phyloP scores from a whole-genome alignment of 164 flowering plant genomes.

The Dillenia suffruticosa region DNA sequence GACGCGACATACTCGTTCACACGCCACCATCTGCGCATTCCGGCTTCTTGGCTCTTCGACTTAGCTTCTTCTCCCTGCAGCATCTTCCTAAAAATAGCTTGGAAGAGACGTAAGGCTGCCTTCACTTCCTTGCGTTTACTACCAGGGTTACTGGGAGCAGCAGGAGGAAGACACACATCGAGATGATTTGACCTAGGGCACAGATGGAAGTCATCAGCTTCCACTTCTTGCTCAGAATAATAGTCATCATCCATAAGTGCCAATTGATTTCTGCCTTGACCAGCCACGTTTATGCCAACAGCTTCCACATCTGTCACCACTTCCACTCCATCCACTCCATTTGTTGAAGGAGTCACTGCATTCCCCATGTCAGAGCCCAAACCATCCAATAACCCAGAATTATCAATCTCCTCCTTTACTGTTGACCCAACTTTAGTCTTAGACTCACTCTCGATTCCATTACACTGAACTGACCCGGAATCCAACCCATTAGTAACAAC shows the following conservation, averaged over 20 bases:
- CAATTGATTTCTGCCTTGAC: slow-evolving; percentile 5
- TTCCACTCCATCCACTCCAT: neutral
- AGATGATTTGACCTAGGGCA: slow-evolving; percentile 5
- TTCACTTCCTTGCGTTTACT: slow-evolving; percentile 47
- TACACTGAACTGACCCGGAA: neutral
- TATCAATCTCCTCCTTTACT: too few species aligned
- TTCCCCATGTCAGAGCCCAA: neutral
- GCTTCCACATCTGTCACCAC: neutral
- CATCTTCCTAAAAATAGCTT: slow-evolving; percentile 54
- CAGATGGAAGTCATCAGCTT: slow-evolving; percentile 7
- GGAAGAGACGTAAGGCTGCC: slow-evolving; percentile 71
- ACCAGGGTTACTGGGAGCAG: slow-evolving; percentile 17
- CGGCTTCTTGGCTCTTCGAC: slow-evolving; percentile 14
- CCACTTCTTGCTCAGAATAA: slow-evolving; percentile 16
- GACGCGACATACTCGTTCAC: too few species aligned
- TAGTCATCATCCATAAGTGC: slow-evolving; percentile 12
- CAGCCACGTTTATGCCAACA: slow-evolving; percentile 5
- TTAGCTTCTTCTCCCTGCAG: slow-evolving; percentile 65
- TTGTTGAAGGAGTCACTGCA: neutral
- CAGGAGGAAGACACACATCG: slow-evolving; percentile 37
- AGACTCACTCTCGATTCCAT: slow-evolving; percentile 2
- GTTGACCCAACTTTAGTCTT: neutral
- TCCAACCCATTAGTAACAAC: slow-evolving; percentile 5
- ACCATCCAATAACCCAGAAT: neutral
- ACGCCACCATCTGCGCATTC: too few species aligned